A percentile compares a stretch with the other conserved stretches of the same genome.
These are phyloP conservation scores for Dactylis glomerata DNA, from an alignment of 176 grass and related monocot genomes.

Conservation along the genomic window DNA sequence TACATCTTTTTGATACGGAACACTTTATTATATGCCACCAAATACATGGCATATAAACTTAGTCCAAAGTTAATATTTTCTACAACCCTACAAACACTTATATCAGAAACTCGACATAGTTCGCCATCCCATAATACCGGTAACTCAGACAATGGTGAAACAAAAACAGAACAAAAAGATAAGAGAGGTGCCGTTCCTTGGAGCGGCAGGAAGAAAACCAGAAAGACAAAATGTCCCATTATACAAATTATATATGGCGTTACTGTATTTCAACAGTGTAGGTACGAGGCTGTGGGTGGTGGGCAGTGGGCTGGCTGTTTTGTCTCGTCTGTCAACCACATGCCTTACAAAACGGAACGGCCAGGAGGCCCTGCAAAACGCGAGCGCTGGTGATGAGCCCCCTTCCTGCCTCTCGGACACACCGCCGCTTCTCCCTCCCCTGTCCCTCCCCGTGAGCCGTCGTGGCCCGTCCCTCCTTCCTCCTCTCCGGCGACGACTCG, in stretches of 20 bases:
- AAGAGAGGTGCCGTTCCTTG: not conserved
- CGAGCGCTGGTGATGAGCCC: not conserved
- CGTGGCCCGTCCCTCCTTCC: not conserved
- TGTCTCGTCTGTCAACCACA: not conserved
- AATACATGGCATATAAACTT: too few species aligned
- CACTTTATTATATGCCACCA: too few species aligned
- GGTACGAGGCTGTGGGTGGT: not conserved
- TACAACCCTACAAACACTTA: not conserved
- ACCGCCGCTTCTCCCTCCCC: not conserved
- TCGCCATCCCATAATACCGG: not conserved
- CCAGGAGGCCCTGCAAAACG: not conserved
- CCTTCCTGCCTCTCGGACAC: not conserved
- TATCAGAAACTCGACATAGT: not conserved
- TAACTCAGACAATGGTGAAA: not conserved
- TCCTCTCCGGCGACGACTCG: not conserved
- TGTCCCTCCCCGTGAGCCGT: not conserved
- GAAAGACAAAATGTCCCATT: not conserved
- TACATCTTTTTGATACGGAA: too few species aligned
- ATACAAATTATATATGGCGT: not conserved
- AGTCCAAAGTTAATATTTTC: too few species aligned
- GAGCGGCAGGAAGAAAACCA: not conserved
- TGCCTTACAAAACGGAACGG: constrained; percentile 4
- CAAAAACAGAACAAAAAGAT: not conserved
- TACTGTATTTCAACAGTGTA: not conserved
- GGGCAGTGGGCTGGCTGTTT: not conserved